A percentile compares a stretch with the other conserved stretches of the same genome.
These are phyloP conservation scores for Anthoceros angustus DNA, from an alignment of 225 moss, liverwort and hornwort genomes.

Conservation along the genomic window DNA sequence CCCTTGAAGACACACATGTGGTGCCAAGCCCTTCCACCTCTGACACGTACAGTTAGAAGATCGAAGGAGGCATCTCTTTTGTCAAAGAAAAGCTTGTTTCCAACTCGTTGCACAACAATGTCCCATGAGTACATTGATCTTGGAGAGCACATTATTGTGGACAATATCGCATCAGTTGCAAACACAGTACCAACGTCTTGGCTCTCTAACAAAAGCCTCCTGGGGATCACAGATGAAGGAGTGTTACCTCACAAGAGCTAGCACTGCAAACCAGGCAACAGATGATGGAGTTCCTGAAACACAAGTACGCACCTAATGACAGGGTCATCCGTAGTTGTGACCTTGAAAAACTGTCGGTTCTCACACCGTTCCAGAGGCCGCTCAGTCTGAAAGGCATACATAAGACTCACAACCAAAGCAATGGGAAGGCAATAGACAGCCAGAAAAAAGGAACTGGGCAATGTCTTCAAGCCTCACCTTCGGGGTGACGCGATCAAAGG, in stretches of 20 bases:
- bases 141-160: constrained; percentile 91
- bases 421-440: background rate
- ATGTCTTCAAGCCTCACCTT: constrained; percentile 29
- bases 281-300: background rate
- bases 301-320: constrained; percentile 51
- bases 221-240: constrained; percentile 11
- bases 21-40: background rate
- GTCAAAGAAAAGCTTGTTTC: constrained; percentile 91
- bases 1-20: background rate
- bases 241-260: background rate
- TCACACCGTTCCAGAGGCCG: constrained; percentile 79
- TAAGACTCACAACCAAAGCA: background rate
- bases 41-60: constrained; percentile 57
- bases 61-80: constrained; percentile 93
- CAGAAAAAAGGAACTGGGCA: background rate
- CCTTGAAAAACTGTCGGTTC: constrained; percentile 83
- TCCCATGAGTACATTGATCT: constrained; percentile 98
- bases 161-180: constrained; percentile 91
- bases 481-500: constrained; percentile 84
- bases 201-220: constrained; percentile 71
- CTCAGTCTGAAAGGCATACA: constrained; percentile 30
- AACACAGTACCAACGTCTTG: constrained; percentile 93
- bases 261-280: background rate
- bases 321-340: constrained; percentile 92
- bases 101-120: constrained; percentile 92